phyloP scores from a whole-genome alignment of 1,284 basidiomycete species.

The Tremellales sp. region DNA sequence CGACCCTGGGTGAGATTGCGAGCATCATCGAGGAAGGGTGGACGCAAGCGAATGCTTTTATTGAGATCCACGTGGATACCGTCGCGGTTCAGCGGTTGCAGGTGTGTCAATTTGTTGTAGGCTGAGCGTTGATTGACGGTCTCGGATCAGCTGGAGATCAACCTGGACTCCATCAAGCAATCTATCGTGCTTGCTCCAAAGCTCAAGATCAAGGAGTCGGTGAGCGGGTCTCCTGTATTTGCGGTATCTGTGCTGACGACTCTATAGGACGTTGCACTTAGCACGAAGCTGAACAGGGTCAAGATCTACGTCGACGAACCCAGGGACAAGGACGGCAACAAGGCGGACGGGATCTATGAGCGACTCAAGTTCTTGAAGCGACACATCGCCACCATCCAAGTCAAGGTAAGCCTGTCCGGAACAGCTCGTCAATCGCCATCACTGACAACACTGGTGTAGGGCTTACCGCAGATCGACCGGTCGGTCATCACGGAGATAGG shows the following conservation, averaged over 20 bases:
- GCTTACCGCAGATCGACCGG: conserved; percentile 76
- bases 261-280: conserved; percentile 15
- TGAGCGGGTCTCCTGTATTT: too few species aligned
- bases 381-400: conserved; percentile 73
- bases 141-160: conserved; percentile 72
- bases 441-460: conserved; percentile 51
- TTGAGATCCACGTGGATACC: conserved; percentile 88
- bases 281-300: conserved; percentile 17
- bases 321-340: conserved; percentile 51
- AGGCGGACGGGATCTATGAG: conserved; percentile 62
- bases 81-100: conserved; percentile 87
- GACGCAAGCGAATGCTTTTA: conserved; percentile 86
- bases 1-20: conserved; percentile 89
- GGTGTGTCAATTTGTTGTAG: conserved; percentile 50
- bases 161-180: conserved; percentile 88
- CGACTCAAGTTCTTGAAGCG: conserved; percentile 80
- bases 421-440: neutral
- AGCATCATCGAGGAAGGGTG: conserved; percentile 93
- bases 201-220: conserved; percentile 87
- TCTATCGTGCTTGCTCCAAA: conserved; percentile 83
- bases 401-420: conserved; percentile 68
- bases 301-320: conserved; percentile 23
- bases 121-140: neutral
- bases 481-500: conserved; percentile 91
- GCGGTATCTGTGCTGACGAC: too few species aligned